Evolutionary conservation across 495 filamentous ascomycete genomes (phyloP), one percentile per base, ranked within the genome.

Genomic region (Zalerion maritima): DNA sequence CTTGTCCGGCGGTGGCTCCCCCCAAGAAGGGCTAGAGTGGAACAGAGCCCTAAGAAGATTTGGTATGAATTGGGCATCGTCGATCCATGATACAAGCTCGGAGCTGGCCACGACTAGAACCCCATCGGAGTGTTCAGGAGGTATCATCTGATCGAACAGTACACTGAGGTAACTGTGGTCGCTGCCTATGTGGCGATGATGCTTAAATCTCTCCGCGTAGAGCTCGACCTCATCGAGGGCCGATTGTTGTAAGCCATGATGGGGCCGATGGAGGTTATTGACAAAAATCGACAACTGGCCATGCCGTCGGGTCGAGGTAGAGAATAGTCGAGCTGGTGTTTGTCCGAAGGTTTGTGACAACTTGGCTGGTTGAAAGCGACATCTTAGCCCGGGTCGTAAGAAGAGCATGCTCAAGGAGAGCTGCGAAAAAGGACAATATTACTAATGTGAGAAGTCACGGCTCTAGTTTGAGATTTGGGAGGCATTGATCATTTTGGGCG

Each of bases 11-110:
- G 14, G 11, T 30, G 18, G 13, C 14, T 12, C 21, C 38, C 29
- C 1, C 3, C 20, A 22, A 11, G 7, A 16, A 14, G 21, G 5
- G 24, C 25, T 18, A 21, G 16, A n/a, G 11, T 37, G 31, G 15
- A 36, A 30, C 22, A 38, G 29, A 14, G 34, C 21, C 19, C 17
- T 15, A 5, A 63, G 38, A 6, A 64, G 20, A 3, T 22, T 14
- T 1, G 43, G 34, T 12, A 64, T 35, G 11, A 62, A 62, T 14
- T 11, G 30, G 6, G 48, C 33, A 28, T 62, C 57, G 15, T 56
- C 31, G 14, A 60, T 24, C 54, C 53, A 59, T 21, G 38, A 30
- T n/a, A 49, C 45, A 8, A 59, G 42, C 11, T 46, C 19, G 18
- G 28, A 37, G 22, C 56, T 57, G 13, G 45, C 45, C 14, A 62